Conservation (phyloP, 2,329 filamentous ascomycete genomes). For the Neofusicoccum kwambonambiense region DNA sequence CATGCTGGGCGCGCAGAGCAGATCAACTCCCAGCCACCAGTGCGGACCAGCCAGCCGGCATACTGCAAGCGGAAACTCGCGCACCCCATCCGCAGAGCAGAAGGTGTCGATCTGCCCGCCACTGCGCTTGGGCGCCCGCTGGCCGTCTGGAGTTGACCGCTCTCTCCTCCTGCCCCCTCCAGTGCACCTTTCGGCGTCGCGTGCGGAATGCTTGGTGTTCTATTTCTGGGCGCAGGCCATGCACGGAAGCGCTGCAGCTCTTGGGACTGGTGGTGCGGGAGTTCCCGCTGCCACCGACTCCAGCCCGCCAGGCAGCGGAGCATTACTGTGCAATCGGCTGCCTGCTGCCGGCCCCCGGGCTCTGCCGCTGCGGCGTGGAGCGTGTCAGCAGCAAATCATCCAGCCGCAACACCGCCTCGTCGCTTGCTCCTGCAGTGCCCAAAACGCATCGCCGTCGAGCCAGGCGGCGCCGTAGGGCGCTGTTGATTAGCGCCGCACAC, state of each 20-base stretch:
- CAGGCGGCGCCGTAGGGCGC: too few species aligned
- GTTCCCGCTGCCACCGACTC: not conserved
- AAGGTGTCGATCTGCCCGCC: too few species aligned
- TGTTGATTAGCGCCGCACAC: not conserved
- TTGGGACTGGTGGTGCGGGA: not conserved
- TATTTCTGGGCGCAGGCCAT: slow-evolving; percentile 2
- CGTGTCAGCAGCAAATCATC: not conserved
- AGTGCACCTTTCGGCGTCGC: not conserved
- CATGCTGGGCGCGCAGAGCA: too few species aligned
- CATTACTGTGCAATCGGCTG: not conserved
- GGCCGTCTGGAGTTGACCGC: too few species aligned
- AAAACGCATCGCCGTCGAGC: too few species aligned
- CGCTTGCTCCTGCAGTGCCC: not conserved
- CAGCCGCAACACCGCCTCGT: not conserved
- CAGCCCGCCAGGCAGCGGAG: not conserved
- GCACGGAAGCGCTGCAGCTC: not conserved
- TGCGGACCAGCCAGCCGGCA: too few species aligned
- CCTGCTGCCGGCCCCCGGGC: not conserved
- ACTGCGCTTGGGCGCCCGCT: too few species aligned
- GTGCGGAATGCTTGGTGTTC: not conserved
- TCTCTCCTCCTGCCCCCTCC: not conserved
- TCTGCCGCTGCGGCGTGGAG: not conserved
- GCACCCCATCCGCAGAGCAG: too few species aligned
- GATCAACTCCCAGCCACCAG: too few species aligned
- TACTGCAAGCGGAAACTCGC: too few species aligned